Evolutionary conservation across 2,329 filamentous ascomycete genomes (phyloP).

Genomic region (Aspergillus novofumigatus): DNA sequence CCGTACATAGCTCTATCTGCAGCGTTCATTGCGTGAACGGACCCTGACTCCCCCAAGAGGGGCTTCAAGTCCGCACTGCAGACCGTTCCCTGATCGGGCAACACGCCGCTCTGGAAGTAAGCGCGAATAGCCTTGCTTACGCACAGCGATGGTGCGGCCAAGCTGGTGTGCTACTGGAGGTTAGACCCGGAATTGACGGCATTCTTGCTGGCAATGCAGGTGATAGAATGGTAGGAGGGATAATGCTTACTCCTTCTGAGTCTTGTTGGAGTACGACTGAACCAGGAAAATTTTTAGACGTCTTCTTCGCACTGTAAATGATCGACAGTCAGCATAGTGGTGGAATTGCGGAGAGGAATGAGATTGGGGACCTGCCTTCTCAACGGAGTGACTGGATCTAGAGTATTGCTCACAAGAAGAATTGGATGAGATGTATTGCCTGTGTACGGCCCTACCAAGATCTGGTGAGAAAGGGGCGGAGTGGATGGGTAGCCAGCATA

Average conservation of each 20-base stretch:
- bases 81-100: conserved; percentile 33
- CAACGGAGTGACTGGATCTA: conserved; percentile 59
- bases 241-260: conserved; percentile 36
- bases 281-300: conserved; percentile 40
- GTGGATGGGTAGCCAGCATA: conserved; percentile 7
- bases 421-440: conserved; percentile 47
- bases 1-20: conserved; percentile 13
- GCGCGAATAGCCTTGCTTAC: conserved; percentile 30
- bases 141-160: conserved; percentile 36
- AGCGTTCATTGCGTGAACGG: conserved; percentile 6
- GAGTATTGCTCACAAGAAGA: conserved; percentile 54
- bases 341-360: not conserved
- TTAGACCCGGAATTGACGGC: not conserved
- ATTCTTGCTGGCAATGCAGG: not conserved
- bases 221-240: not conserved
- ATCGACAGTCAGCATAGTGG: conserved; percentile 2
- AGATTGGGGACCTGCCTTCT: conserved; percentile 19
- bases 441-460: conserved; percentile 20
- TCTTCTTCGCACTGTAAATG: conserved; percentile 28
- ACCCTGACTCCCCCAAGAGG: conserved; percentile 17
- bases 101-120: conserved; percentile 41
- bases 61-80: conserved; percentile 38
- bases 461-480: not conserved
- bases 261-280: conserved; percentile 45
- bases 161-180: conserved; percentile 26